Evolutionary conservation across 768 basidiomycete genomes (phyloP), one percentile per base, ranked within the genome.

Genomic region (Lentinula edodes): DNA sequence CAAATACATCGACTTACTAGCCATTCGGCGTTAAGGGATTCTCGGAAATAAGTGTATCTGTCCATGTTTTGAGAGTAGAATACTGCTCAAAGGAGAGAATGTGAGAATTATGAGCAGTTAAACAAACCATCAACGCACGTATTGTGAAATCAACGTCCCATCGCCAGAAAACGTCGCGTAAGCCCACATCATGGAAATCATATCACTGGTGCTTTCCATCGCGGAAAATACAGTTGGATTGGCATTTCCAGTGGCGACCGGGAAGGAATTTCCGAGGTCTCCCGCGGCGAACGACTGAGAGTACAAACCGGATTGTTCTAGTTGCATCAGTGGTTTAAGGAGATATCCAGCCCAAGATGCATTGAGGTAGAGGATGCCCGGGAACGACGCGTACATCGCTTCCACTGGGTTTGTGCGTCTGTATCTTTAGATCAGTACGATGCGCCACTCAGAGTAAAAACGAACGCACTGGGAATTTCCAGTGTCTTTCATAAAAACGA

Each of bases 401-500:
- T 78, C 78, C 15, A 79, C 75, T 4, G 77, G 72, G 62, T 77
- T 80, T 20, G 73, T 73, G 18, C 72, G 62, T 35, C 64, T 65
- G 16, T 5, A 1, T 9, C n/a, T 8, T 39, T 15, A 16, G 32
- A 55, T 62, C 7, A 12, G 16, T 3, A n/a, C 36, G 34, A 50
- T 9, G n/a, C 32, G 18, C 8, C 32, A 28, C 5, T 28, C 18
- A 12, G 38, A 41, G 15, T 20, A 12, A 43, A 12, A 48, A 8
- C 20, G 18, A 56, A 79, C 69, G 66, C 67, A 64, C 78, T 75
- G 60, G 66, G 73, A 61, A 71, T 76, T 66, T 58, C 81, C 80
- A 7, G 71, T 66, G 75, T 83, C 78, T 65, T 77, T 82, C 74
- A 83, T 76, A 66, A 82, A 82, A 39, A 75, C 74, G 61, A 76